These are phyloP conservation scores for Fusarium hostae DNA, from an alignment of 2,329 filamentous ascomycete species.

Conservation along the genomic window DNA sequence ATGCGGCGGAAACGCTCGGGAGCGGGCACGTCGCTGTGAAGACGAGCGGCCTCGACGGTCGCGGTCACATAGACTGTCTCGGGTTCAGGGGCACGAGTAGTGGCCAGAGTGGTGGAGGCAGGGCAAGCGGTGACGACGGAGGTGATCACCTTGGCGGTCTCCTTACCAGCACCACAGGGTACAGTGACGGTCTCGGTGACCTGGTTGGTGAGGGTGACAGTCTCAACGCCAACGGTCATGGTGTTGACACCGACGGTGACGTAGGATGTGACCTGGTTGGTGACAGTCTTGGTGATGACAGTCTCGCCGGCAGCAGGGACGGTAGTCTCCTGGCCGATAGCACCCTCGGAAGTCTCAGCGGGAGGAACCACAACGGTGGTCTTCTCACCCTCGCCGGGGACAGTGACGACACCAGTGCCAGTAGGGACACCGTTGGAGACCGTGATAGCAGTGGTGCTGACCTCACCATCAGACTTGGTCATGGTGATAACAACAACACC, in stretches of 20 bases:
- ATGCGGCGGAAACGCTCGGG: conserved; percentile 35
- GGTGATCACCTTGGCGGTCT: conserved; percentile 30
- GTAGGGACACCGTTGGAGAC: conserved; percentile 26
- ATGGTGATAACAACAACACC: conserved; percentile 29
- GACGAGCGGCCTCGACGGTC: conserved; percentile 27
- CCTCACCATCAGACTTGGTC: conserved; percentile 33
- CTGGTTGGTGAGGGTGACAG: conserved; percentile 36
- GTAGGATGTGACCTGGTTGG: conserved; percentile 27
- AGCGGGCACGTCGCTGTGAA: conserved; percentile 16
- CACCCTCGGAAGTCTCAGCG: conserved; percentile 3
- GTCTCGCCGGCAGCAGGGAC: conserved; percentile 14
- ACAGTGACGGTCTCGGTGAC: conserved; percentile 27
- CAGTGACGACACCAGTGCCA: conserved; percentile 15
- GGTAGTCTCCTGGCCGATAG: conserved; percentile 21
- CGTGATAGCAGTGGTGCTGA: conserved; percentile 27
- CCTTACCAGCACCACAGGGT: conserved; percentile 6
- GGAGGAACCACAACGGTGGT: conserved; percentile 10
- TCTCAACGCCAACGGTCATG: conserved; percentile 22
- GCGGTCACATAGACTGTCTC: conserved; percentile 44
- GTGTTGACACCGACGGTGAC: conserved; percentile 20
- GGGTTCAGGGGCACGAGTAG: conserved; percentile 30
- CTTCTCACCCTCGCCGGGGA: conserved; percentile 15
- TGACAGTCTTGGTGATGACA: conserved; percentile 36
- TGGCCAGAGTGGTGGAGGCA: conserved; percentile 38
- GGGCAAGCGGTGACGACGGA: conserved; percentile 33